These are phyloP conservation scores for Ceratobasidium sp. DNA, from an alignment of 1,284 basidiomycete species.

Conservation along the genomic window DNA sequence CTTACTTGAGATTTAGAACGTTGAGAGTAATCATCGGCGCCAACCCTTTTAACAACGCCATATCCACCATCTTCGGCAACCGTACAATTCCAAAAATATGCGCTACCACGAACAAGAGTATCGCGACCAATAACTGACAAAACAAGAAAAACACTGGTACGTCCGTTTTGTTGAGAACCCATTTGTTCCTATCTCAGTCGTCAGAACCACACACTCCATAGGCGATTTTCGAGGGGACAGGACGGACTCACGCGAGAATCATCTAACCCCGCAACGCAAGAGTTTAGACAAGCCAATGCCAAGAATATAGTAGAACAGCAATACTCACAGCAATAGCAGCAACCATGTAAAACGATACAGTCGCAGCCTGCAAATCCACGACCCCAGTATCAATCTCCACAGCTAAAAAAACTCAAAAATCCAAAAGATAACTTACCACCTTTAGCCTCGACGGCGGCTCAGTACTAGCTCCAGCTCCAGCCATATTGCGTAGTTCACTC, in stretches of 20 bases:
- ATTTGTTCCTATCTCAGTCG: constrained; percentile 74
- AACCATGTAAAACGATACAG: constrained; percentile 83
- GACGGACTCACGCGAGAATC: constrained; percentile 78
- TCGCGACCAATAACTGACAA: constrained; percentile 82
- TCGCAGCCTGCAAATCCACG: constrained; percentile 9
- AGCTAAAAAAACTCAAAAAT: background rate
- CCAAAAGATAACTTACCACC: constrained; percentile 13
- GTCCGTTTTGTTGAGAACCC: constrained; percentile 76
- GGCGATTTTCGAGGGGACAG: background rate
- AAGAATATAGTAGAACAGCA: constrained; percentile 2
- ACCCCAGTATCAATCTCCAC: background rate
- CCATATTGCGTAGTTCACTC: background rate
- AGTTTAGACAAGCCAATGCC: constrained; percentile 51
- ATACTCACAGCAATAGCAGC: constrained; percentile 81
- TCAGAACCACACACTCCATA: constrained; percentile 2
- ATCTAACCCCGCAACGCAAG: constrained; percentile 66
- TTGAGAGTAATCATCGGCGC: constrained; percentile 80
- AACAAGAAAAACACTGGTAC: constrained; percentile 90
- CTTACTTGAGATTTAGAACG: constrained; percentile 83
- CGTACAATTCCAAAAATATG: constrained; percentile 69
- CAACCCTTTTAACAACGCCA: constrained; percentile 76
- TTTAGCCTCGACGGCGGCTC: constrained; percentile 31
- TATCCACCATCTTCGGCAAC: constrained; percentile 57
- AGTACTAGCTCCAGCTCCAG: constrained; percentile 22
- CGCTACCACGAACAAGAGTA: constrained; percentile 76